Evolutionary conservation across 768 basidiomycete genomes (phyloP).

Genomic region (Coprinellus micaceus): DNA sequence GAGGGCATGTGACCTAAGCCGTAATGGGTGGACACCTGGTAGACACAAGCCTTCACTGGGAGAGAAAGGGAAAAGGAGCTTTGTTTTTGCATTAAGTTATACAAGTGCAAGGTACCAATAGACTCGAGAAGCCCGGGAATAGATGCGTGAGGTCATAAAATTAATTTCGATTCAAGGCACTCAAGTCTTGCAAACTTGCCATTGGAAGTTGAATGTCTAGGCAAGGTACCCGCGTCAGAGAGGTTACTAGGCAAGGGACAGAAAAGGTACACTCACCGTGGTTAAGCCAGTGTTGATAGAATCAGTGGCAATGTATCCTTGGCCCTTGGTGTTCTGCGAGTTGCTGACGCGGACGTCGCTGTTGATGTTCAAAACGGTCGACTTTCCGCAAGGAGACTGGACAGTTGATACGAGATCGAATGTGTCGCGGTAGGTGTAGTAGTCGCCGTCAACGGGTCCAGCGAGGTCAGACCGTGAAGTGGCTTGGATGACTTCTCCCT

Average conservation of each 20-base stretch:
- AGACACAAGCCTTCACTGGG: too few relatives aligned
- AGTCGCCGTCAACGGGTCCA: conserved; percentile 16
- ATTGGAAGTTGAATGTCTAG: conserved; percentile 19
- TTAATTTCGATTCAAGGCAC: neutral
- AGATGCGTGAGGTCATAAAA: neutral
- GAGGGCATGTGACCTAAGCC: too few relatives aligned
- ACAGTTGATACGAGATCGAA: conserved; percentile 22
- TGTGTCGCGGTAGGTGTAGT: conserved; percentile 22
- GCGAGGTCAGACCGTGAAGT: conserved; percentile 18
- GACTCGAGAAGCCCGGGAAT: neutral
- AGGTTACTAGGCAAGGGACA: neutral
- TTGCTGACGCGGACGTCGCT: conserved; percentile 21
- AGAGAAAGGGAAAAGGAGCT: too few relatives aligned
- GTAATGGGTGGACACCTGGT: too few relatives aligned
- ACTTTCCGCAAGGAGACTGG: conserved; percentile 20
- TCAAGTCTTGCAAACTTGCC: conserved; percentile 12
- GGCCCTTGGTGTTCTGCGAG: conserved; percentile 16
- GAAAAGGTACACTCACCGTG: neutral
- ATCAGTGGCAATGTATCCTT: conserved; percentile 17
- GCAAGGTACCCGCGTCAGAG: conserved; percentile 11
- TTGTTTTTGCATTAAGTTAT: too few relatives aligned
- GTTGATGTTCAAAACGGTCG: conserved; percentile 18
- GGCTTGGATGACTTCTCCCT: conserved; percentile 16
- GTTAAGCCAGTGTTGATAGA: neutral
- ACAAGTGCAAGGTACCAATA: too few relatives aligned